Base-by-base conservation (phyloP, 176 grass and related monocot species). In the Oryza glumipatula region DNA sequence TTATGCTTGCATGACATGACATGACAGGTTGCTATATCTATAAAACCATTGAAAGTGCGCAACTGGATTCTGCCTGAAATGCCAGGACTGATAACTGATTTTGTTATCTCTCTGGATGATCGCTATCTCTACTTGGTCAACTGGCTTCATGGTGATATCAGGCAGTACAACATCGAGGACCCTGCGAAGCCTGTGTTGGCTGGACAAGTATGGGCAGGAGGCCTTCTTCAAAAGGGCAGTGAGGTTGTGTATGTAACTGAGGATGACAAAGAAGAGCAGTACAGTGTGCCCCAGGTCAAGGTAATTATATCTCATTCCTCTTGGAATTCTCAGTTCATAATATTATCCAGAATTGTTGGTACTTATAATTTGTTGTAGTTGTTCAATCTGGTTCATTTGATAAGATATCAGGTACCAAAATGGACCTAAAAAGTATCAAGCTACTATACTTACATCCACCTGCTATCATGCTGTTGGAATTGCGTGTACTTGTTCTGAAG, bases 41-140 rank as follows among this genome's bases (percentile, higher is more conserved):
- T 94, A 43, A 64, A 92, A 68, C 83, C 96, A 56, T 45, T 94
- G 28, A 98, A 95, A 61, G 96, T 94, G 83, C 84, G 66, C 19
- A 98, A 95, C 88, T 95, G 96, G 93, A 94, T 98, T 67, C 73
- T 95, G 3, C 93, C 89, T 58, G 87, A 98, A 98, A 96, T 98
- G 96, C 96, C 93, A 33, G 93, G 93, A 82, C 80, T 98, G 89
- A 96, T 98, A 75, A 99, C 89, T 46, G 96, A 98, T 82, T 98
- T 98, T 2, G 87, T 99, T 48, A 0, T 99, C 68, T 99, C 96
- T 10, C 91, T 99, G 2, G 96, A 99, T 32, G 96, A 98, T 10
- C 89, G 89, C 24, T 98, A 87, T 76, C 86, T 96, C 16, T 98
- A 98, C 84, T 91, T 94, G 78, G 93, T 94, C 43, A 95, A 98